phyloP scores from a whole-genome alignment of 106 monocot species.

The Dendrobium catenatum region DNA sequence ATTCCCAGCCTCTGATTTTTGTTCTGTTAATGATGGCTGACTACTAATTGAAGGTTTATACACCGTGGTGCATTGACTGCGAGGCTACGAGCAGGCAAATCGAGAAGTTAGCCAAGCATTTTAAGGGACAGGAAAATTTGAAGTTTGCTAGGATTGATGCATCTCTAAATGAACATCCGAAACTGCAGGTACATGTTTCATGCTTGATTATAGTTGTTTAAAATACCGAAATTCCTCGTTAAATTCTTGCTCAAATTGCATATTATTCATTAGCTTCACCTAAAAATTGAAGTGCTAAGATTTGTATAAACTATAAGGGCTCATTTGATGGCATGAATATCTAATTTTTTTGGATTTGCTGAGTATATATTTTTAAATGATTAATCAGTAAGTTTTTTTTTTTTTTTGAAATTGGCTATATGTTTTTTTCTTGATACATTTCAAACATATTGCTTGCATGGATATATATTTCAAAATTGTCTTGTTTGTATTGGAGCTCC shows the following conservation, averaged over 20 bases:
- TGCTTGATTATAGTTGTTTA: background rate
- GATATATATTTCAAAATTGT: background rate
- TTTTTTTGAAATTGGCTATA: too few relatives aligned
- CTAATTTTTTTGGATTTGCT: too few relatives aligned
- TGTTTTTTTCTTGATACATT: background rate
- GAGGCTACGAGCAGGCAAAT: slow-evolving; percentile 64
- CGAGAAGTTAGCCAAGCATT: slow-evolving; percentile 74
- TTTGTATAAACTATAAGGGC: too few relatives aligned
- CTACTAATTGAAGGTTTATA: slow-evolving; percentile 45
- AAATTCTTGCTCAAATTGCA: background rate
- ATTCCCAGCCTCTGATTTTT: background rate
- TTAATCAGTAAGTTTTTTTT: background rate
- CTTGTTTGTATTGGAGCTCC: background rate
- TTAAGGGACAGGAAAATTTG: slow-evolving; percentile 41
- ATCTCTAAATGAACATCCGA: slow-evolving; percentile 91
- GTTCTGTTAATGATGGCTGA: background rate
- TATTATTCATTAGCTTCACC: background rate
- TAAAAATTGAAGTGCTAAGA: background rate
- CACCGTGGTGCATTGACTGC: slow-evolving; percentile 91
- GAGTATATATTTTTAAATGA: too few relatives aligned
- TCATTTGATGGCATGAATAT: too few relatives aligned
- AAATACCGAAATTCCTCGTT: background rate
- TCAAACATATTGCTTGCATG: background rate
- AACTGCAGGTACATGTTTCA: slow-evolving; percentile 52
- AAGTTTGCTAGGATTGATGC: slow-evolving; percentile 83